Evolutionary conservation across 495 filamentous ascomycete genomes (phyloP).

Genomic region (Cercophora samala): DNA sequence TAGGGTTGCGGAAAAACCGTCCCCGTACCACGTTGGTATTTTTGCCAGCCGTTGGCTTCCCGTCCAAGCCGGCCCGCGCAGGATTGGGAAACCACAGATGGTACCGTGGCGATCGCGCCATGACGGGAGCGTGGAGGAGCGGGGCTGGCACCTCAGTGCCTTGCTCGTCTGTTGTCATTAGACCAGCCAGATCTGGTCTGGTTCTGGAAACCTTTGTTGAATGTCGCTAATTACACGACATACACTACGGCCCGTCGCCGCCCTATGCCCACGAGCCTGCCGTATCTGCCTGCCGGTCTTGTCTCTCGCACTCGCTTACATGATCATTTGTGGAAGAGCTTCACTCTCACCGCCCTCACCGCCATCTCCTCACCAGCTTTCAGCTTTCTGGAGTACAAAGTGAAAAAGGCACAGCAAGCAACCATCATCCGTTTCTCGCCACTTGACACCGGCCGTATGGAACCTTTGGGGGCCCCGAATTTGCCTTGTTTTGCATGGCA

Average conservation of each 20-base stretch:
- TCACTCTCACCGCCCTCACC: conserved; percentile 9
- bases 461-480: neutral
- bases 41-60: conserved; percentile 1
- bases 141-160: too few relatives aligned
- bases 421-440: neutral
- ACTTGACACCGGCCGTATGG: neutral
- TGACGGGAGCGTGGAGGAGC: neutral
- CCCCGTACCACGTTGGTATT: conserved; percentile 2
- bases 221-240: too few relatives aligned
- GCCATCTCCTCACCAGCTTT: neutral
- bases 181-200: too few relatives aligned
- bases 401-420: conserved; percentile 6
- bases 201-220: too few relatives aligned
- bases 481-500: neutral
- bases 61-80: neutral
- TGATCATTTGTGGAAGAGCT: neutral
- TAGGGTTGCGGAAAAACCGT: neutral
- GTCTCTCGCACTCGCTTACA: neutral
- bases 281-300: conserved; percentile 1
- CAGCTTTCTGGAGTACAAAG: conserved; percentile 9
- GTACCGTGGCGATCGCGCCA: neutral
- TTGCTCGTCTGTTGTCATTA: neutral
- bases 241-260: neutral
- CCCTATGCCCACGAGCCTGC: neutral
- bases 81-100: neutral